A percentile compares a stretch with the other conserved stretches of the same genome.
Conservation (phyloP, 2,329 filamentous ascomycete species). For the Diplodia scrobiculata region DNA sequence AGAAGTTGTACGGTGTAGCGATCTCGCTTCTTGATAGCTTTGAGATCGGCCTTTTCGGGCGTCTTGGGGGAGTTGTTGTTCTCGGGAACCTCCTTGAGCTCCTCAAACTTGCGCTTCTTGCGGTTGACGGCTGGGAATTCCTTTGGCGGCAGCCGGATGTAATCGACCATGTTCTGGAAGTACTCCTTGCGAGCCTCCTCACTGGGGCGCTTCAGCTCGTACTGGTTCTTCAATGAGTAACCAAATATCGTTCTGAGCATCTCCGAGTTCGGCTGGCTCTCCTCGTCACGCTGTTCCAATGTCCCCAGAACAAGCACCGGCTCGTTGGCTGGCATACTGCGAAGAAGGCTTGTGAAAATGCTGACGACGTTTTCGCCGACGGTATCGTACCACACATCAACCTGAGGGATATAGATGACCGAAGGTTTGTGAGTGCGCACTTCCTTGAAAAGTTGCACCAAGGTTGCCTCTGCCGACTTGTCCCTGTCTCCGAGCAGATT, state of each 20-base stretch:
- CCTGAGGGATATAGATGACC: conserved; percentile 89
- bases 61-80: conserved; percentile 58
- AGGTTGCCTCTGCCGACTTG: conserved; percentile 79
- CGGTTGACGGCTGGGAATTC: conserved; percentile 87
- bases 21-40: conserved; percentile 78
- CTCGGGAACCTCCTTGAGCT: conserved; percentile 69
- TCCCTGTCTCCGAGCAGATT: conserved; percentile 81
- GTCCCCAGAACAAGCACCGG: conserved; percentile 87
- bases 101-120: conserved; percentile 80
- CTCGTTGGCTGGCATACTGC: conserved; percentile 83
- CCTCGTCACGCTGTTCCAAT: conserved; percentile 67
- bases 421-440: conserved; percentile 93
- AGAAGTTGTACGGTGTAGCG: conserved; percentile 80
- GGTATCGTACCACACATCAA: conserved; percentile 83
- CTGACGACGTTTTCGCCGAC: conserved; percentile 66
- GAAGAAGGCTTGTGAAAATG: conserved; percentile 80
- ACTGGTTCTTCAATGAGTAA: conserved; percentile 77
- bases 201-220: conserved; percentile 67
- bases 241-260: conserved; percentile 81
- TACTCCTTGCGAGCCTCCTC: conserved; percentile 73
- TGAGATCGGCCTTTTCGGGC: conserved; percentile 74
- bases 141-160: conserved; percentile 74
- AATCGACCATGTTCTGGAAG: conserved; percentile 72
- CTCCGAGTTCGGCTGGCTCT: conserved; percentile 57
- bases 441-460: conserved; percentile 88